Base-by-base conservation (phyloP, 495 filamentous ascomycete genomes). In the Aspergillus nidulans region DNA sequence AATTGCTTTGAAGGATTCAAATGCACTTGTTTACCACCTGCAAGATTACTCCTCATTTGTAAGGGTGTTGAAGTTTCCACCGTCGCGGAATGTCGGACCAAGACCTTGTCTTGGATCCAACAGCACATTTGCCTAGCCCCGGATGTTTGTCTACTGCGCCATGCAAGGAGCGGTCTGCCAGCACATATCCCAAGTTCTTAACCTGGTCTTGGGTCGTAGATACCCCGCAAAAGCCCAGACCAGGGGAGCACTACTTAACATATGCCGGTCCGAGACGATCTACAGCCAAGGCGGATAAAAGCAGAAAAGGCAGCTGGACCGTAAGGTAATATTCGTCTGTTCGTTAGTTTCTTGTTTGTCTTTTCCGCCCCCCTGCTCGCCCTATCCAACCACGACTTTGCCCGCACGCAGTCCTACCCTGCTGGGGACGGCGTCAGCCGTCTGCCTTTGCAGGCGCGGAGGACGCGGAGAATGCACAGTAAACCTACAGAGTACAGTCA, bases 211-310 rank as follows among this genome's bases (percentile, higher is more conserved):
- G 46, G 25, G 28, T 38, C 46, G 28, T 49, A 49, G 30, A 5
- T 49, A 49, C 46, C 46, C 46, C 28, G 46, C 46, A 34, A 34
- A 30, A 36, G 24, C 16, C 30, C 46, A 49, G 28, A 34, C 7
- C 26, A 5, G 26, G 26, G 26, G 26, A 4, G 9, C 28, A n/a
- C 16, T 20, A 34, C 34, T 20, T 10, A 9, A 9, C 26, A 6
- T 34, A 13, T 12, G 30, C 30, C 4, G 9, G 30, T 6, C 4
- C 30, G n/a, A n/a, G n/a, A n/a, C 25, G 46, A 49, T 49, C 46
- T 36, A 36, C 46, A 49, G 46, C 46, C 46, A 49, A 49, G 30
- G 28, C 46, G 46, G 46, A 23, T 30, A n/a, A 18, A 34, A 19
- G n/a, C 25, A 48, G 25, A 26, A 15, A n/a, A 28, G 43, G 4